Base-by-base conservation (phyloP, 306 rosid genomes). In the Ochetophila trinervis region DNA sequence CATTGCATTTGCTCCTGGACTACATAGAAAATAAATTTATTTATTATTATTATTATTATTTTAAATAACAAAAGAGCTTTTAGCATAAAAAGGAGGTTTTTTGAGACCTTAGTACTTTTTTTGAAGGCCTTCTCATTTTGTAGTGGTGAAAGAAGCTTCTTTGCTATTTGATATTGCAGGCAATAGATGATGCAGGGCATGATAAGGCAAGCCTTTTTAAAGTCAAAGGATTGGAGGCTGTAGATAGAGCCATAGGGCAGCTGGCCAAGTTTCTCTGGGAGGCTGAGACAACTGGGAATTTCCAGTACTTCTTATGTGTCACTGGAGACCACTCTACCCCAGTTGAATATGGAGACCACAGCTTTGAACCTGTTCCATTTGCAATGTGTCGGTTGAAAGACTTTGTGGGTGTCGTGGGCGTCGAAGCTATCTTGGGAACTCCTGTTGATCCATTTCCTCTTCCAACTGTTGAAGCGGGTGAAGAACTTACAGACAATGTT, bases 281-380 rank as follows among this genome's bases (percentile, higher is more conserved):
- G 71, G 88, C 80, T 62, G 97, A 93, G 75, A 77, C 86, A 54
- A 63, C 74, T 1, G 88, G 96, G 60, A 67, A 76, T 0, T 90
- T 86, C 70, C 82, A 86, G 68, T 93, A 81, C 76, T 75, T 6
- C 68, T 87, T 90, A 3, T 90, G 97, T 30, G 87, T 90, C 72
- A 90, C 99, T 0, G 97, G 96, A 51, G 96, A 93, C 69, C 97
- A 93, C 76, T 93, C 96, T 16, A 93, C 97, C 27, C 99, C 99
- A 32, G 97, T 93, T 57, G 99, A 93, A 71, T 93, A 93, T 62
- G 99, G 99, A 60, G 99, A 93, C 78, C 99, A 93, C 70, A 93
- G 99, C 86, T 93, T 86, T 40, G 99, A 93, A 80, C 83, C 99
- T 0, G 96, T 93, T 54, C 97, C 99, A 17, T 90, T 93, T 40